A percentile compares a stretch with the other conserved stretches of the same genome.
Conservation (phyloP, 768 basidiomycete genomes). For the Jaapia argillacea region DNA sequence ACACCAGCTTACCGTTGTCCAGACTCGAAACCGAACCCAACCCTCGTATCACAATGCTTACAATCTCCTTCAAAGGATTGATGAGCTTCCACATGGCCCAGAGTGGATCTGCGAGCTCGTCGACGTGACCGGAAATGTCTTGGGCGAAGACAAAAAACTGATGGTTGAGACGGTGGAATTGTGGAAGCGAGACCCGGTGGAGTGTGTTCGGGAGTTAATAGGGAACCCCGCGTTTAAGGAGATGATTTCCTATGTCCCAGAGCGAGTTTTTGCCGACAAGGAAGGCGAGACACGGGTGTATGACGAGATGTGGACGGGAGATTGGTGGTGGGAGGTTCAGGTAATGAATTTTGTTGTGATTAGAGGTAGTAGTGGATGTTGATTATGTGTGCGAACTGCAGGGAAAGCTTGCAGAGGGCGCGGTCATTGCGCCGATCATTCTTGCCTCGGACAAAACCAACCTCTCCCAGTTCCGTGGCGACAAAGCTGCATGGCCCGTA, state of each 20-base stretch:
- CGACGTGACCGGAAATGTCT: conserved; percentile 1
- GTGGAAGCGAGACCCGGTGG: conserved; percentile 5
- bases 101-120: conserved; percentile 4
- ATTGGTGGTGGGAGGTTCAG: conserved; percentile 17
- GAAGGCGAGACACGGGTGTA: conserved; percentile 1
- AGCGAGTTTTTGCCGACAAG: conserved; percentile 2
- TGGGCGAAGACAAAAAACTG: conserved; percentile 2
- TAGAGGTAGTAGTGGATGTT: neutral
- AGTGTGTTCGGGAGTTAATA: conserved; percentile 2
- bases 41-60: conserved; percentile 12
- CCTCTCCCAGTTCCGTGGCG: conserved; percentile 7
- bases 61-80: conserved; percentile 3
- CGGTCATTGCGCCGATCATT: conserved; percentile 5
- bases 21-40: conserved; percentile 5
- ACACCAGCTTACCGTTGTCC: too few relatives aligned
- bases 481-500: conserved; percentile 14
- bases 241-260: conserved; percentile 1
- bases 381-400: too few relatives aligned
- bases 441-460: conserved; percentile 10
- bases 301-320: conserved; percentile 15
- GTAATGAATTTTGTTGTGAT: conserved; percentile 5
- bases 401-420: conserved; percentile 9
- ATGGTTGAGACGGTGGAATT: conserved; percentile 5
- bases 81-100: conserved; percentile 1
- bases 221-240: conserved; percentile 6